Evolutionary conservation across 495 filamentous ascomycete genomes (phyloP), one percentile per base, ranked within the genome.

Genomic region (Xylaria venustula): DNA sequence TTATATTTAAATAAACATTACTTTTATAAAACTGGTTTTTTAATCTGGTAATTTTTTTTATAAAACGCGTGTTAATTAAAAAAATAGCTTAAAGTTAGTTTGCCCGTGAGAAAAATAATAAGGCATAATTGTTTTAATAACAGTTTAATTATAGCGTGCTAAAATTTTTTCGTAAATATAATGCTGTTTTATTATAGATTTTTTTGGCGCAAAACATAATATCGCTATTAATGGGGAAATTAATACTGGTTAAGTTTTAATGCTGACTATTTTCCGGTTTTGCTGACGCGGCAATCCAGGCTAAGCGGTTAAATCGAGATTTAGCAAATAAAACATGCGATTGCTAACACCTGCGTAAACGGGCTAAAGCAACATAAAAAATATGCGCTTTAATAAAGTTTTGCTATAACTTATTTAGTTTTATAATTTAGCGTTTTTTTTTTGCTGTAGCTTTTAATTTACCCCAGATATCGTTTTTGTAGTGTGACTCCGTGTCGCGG

Each of bases 231-330:
- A n/a, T n/a, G n/a, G n/a, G n/a, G n/a, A n/a, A n/a, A n/a, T n/a
- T n/a, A n/a, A n/a, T n/a, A n/a, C n/a, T n/a, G n/a, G n/a, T n/a
- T n/a, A n/a, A n/a, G n/a, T n/a, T n/a, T n/a, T n/a, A n/a, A n/a
- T n/a, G n/a, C n/a, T n/a, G n/a, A n/a, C n/a, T n/a, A n/a, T n/a
- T n/a, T n/a, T n/a, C n/a, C n/a, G n/a, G n/a, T n/a, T n/a, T n/a
- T 15, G 15, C 44, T 26, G 28, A 37, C 15, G 44, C 54, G n/a
- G 30, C 19, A 28, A 17, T 19, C 19, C 25, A 11, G 54, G 54
- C 30, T 25, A 47, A 37, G 32, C 54, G 54, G 54, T 34, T 20
- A 20, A 58, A 58, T 58, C 54, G 37, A 26, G 20, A 46, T 1
- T 26, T 30, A 11, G n/a, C 20, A 23, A 34, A 49, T 20, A 8